Base-by-base conservation (phyloP, 2,329 filamentous ascomycete species). In the Ophiostoma himal-ulmi region DNA sequence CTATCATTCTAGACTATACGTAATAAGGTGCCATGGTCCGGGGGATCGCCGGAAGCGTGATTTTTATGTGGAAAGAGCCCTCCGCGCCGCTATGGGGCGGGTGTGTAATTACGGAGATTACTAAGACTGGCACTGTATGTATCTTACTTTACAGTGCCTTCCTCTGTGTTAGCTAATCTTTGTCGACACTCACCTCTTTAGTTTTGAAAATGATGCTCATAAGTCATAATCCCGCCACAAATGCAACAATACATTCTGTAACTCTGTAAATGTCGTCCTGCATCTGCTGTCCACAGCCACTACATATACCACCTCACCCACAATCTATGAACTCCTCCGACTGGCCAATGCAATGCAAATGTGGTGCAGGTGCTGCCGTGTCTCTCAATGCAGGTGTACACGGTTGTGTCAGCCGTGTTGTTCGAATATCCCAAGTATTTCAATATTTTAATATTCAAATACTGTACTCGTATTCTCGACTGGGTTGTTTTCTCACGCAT, bases 321-420 rank as follows among this genome's bases (percentile, higher is more conserved):
- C 26, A 60, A 30, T 2, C 26, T 26, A 14, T 36, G 57, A 62
- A 62, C 7, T 34, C 22, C 22, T 34, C 57, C 57, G 57, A 62
- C 26, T 62, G 57, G 57, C 26, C 57, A 34, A 62, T 62, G 57
- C 57, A 62, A 34, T 62, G 57, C 57, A 34, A 17, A 62, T 62
- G 57, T 34, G 7, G 57, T 62, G 57, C 26, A 34, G 57, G 26
- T 62, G 57, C 20, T 62, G 57, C 44, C 52, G 52, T 48, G 44
- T 48, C 37, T 48, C 37, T 48, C 44, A 20, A 48, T 48, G 44
- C 44, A 48, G 44, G 44, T 48, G 44, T 48, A 30, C 54, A 60
- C 22, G 26, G 13, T 62, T 57, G 52, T 26, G 22, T 57, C 20
- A 57, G 52, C 44, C 44, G 14, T 48, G 44, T 11, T 30, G 30